Base-by-base conservation (phyloP, 495 filamentous ascomycete species). In the Entonaema liquescens region DNA sequence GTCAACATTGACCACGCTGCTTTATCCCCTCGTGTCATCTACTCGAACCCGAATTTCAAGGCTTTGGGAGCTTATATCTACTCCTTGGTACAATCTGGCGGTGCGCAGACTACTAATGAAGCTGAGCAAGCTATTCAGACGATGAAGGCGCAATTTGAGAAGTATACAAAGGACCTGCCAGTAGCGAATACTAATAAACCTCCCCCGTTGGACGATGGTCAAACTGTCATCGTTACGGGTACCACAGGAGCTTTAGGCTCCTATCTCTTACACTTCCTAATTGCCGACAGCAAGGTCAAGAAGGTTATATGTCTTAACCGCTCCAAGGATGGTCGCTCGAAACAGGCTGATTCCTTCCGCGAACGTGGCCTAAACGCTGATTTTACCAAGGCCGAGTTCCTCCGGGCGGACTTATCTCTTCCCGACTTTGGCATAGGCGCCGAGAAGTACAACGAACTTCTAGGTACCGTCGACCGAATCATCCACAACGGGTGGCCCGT, bases 401-500 rank as follows among this genome's bases (percentile, higher is more conserved):
- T 70, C n/a, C 67, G 54, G 26, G 67, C 55, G 11, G 67, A 70
- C 19, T 9, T 65, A 8, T 58, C 67, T 7, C 26, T 33, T 5
- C 67, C 67, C 9, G 67, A 65, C 29, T 26, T 70, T 0, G 61
- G 72, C 15, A 21, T 68, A 1, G 62, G 44, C 11, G 36, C 50
- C 3, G 64, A 61, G 6, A 74, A 68, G 5, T 86, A 85, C 72
- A 65, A 76, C 0, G 35, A 74, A 12, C 64, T 88, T 23, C 31
- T 70, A 13, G 49, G 62, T 0, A 77, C 52, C 40, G 80, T 64
- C 19, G 72, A 78, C n/a, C 60, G 67, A 13, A 79, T 87, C 19
- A 80, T 86, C 50, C 84, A 90, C 79, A 88, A 86, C 72, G 83
- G 83, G 53, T 91, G 88, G 89, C 83, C 82, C 0, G 87, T 90